phyloP scores from a whole-genome alignment of 2,329 filamentous ascomycete species.

The Colletotrichum sp. region DNA sequence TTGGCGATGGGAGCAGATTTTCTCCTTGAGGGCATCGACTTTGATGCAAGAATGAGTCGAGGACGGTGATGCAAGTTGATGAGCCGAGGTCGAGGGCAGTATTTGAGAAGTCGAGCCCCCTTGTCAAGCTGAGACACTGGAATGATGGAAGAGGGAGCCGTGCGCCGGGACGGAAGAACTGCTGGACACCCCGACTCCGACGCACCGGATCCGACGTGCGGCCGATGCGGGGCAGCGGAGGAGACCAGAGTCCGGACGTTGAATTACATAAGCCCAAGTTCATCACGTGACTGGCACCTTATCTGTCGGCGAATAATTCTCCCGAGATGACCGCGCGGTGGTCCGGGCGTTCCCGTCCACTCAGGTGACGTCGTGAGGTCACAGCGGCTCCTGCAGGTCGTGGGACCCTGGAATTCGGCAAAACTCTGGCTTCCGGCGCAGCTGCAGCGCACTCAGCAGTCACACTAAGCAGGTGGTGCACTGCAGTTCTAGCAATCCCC shows the following conservation, averaged over 20 bases:
- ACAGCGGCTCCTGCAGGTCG: not conserved
- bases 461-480: not conserved
- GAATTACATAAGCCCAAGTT: not conserved
- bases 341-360: not conserved
- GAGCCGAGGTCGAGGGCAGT: not conserved
- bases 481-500: not conserved
- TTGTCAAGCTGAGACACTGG: not conserved
- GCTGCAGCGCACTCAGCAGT: not conserved
- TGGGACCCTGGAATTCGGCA: slow-evolving; percentile 19
- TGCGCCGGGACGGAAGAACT: slow-evolving; percentile 9
- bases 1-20: not conserved
- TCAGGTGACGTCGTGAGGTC: slow-evolving; percentile 10
- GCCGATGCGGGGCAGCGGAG: not conserved
- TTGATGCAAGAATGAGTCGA: not conserved
- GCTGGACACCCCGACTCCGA: not conserved
- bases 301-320: not conserved
- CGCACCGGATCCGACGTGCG: not conserved
- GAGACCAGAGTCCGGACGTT: accelerated
- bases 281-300: not conserved
- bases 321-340: not conserved
- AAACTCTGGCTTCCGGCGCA: slow-evolving; percentile 2
- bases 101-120: not conserved
- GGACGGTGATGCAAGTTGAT: not conserved
- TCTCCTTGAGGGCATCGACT: not conserved
- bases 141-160: not conserved